phyloP scores from a whole-genome alignment of 805 yeast species.

The Barnettozyma salicaria region DNA sequence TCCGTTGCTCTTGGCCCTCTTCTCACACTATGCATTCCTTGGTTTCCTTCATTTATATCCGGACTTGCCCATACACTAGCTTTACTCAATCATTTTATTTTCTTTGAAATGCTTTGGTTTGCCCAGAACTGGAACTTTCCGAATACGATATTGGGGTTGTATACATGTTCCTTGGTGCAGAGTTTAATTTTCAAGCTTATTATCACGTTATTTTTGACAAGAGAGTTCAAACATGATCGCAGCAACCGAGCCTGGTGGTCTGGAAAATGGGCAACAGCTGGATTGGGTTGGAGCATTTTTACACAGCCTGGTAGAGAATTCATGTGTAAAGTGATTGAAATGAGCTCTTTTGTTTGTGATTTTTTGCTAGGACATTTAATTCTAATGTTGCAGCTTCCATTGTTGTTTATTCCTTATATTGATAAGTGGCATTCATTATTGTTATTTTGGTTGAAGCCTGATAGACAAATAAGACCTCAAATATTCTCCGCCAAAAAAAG shows the following conservation, averaged over 20 bases:
- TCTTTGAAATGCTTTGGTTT: slow-evolving; percentile 49
- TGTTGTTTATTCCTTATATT: slow-evolving; percentile 49
- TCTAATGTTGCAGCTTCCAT: slow-evolving; percentile 45
- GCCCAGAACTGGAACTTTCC: slow-evolving; percentile 52
- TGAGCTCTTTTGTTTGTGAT: slow-evolving; percentile 53
- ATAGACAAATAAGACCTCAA: slow-evolving; percentile 41
- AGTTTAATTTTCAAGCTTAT: slow-evolving; percentile 42
- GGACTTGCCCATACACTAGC: slow-evolving; percentile 42
- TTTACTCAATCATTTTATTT: slow-evolving; percentile 40
- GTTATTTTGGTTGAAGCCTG: slow-evolving; percentile 55
- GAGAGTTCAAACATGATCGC: slow-evolving; percentile 49
- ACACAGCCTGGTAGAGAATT: slow-evolving; percentile 55
- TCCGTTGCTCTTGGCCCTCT: slow-evolving; percentile 46
- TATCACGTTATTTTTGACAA: slow-evolving; percentile 40
- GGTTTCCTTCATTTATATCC: slow-evolving; percentile 47
- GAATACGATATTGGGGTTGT: slow-evolving; percentile 48
- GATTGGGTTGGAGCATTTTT: slow-evolving; percentile 46
- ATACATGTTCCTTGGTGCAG: slow-evolving; percentile 43
- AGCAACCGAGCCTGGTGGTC: slow-evolving; percentile 68
- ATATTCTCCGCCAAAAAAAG: slow-evolving; percentile 39
- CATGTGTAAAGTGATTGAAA: slow-evolving; percentile 49
- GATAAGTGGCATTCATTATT: slow-evolving; percentile 54
- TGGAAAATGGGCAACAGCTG: slow-evolving; percentile 56
- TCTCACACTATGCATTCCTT: slow-evolving; percentile 31
- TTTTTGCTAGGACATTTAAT: slow-evolving; percentile 47